Base-by-base conservation (phyloP, 2,329 filamentous ascomycete genomes). In the Aspergillus uvarum region DNA sequence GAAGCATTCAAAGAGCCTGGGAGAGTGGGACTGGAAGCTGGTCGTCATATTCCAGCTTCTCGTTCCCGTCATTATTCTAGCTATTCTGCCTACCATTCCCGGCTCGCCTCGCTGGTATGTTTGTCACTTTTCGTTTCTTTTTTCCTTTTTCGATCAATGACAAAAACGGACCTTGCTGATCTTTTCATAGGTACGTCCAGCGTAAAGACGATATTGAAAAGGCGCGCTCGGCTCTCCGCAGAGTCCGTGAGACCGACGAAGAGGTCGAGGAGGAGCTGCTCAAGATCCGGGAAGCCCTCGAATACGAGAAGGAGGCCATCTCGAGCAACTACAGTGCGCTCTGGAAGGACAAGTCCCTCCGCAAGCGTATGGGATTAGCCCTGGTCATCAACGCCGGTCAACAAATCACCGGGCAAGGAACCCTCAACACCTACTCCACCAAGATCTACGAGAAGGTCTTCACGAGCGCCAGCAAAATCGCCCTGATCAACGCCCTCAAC, bases 361-460 rank as follows among this genome's bases (percentile, higher is more conserved):
- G 88, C 66, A 88, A 87, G 79, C 84, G 88, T 56, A 81, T 91
- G 64, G 76, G 81, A 49, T 81, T 91, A 31, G 87, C 87, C 24
- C 82, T 89, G 64, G 75, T 89, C 52, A 76, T 91, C 74, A 91
- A 91, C 70, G 81, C 87, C 50, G 88, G 88, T 50, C 88, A 90
- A 73, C 88, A 91, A 73, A 81, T 91, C 47, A 89, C 87, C 5
- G 88, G 88, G 21, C 88, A 91, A 74, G 89, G 88, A 63, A 88
- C 87, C 1, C 81, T 91, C 65, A 91, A 90, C 81, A 83, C 84
- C 3, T 91, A 91, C 80, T 88, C 84, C 21, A 89, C 87, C n/a
- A 84, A 85, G 66, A 88, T 91, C 69, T 91, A 91, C 79, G 85
- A 89, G 76, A 87, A 88, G 71, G 83, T 90, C 24, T 91, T 88